Base-by-base conservation (phyloP, 352 stramenopile genomes). In the Pythium grandisporangium region DNA sequence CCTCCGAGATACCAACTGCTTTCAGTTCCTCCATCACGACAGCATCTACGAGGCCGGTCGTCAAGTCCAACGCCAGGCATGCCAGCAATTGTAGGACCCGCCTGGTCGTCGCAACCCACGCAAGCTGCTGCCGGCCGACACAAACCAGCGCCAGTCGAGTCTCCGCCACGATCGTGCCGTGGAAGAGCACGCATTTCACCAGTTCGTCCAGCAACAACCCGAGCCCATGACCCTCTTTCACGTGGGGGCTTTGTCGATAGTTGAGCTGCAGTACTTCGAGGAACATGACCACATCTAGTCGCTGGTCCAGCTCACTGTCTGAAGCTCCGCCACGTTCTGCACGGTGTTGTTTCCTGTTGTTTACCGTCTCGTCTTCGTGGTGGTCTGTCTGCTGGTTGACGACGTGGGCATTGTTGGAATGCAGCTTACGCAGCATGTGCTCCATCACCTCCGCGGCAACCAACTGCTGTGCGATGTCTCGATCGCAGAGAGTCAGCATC, bases 101-200 rank as follows among this genome's bases (percentile, higher is more conserved):
- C 6, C 13, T 10, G 10, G 23, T 14, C 6, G 21, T 27, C 16
- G 36, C 16, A 6, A 41, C 6, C 10, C n/a, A 8, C 8, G 10
- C 33, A 19, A 19, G 16, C 14, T 14, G n/a, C n/a, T n/a, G n/a
- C n/a, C n/a, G n/a, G n/a, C n/a, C n/a, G n/a, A n/a, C n/a, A n/a
- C n/a, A n/a, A n/a, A n/a, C n/a, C 1, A 57, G 49, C 29, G 30
- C 42, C 29, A 41, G 42, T 37, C 47, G 49, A 24, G 37, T 51
- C 32, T 57, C 49, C 1, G 12, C 25, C 17, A 39, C 20, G 16
- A 57, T 25, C 21, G 37, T 35, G 3, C 42, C 42, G 12, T 51
- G 29, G 22, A 21, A n/a, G 16, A 57, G 42, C 4, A 57, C 36
- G n/a, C 26, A 34, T 22, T 42, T 46, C 35, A 43, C 5, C 1